Evolutionary conservation across 768 basidiomycete species (phyloP).

Genomic region (Boletus vermiculosoides): DNA sequence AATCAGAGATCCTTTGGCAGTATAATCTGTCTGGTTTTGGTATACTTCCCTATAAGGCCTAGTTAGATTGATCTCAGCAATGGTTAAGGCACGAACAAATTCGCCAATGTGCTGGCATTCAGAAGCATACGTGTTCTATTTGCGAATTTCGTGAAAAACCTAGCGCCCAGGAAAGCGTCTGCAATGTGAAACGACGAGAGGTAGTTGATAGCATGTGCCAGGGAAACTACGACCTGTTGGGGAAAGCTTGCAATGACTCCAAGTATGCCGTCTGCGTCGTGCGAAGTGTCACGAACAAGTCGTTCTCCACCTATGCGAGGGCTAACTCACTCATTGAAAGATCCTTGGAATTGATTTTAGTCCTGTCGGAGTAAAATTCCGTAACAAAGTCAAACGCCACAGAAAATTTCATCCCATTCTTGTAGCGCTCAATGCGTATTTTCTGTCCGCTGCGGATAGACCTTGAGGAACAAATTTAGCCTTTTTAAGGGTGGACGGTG

Average conservation of each 20-base stretch:
- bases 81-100: slow-evolving; percentile 47
- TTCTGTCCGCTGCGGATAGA: slow-evolving; percentile 38
- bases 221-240: slow-evolving; percentile 62
- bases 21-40: slow-evolving; percentile 81
- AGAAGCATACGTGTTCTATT: slow-evolving; percentile 82
- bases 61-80: neutral
- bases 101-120: slow-evolving; percentile 82
- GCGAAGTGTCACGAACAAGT: neutral
- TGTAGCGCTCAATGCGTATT: slow-evolving; percentile 64
- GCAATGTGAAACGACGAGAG: slow-evolving; percentile 74
- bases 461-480: slow-evolving; percentile 28
- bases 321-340: slow-evolving; percentile 16
- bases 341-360: slow-evolving; percentile 41
- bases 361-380: slow-evolving; percentile 61
- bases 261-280: slow-evolving; percentile 64
- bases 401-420: slow-evolving; percentile 53
- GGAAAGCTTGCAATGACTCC: slow-evolving; percentile 67
- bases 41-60: slow-evolving; percentile 71
- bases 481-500: slow-evolving; percentile 3
- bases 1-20: slow-evolving; percentile 71
- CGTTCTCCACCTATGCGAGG: neutral
- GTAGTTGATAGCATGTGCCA: slow-evolving; percentile 72
- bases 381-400: slow-evolving; percentile 69
- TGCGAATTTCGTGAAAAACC: slow-evolving; percentile 77
- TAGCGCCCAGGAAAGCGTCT: slow-evolving; percentile 72